These are phyloP conservation scores for Exophiala sp. DNA, from an alignment of 2,329 filamentous ascomycete species.

Conservation along the genomic window DNA sequence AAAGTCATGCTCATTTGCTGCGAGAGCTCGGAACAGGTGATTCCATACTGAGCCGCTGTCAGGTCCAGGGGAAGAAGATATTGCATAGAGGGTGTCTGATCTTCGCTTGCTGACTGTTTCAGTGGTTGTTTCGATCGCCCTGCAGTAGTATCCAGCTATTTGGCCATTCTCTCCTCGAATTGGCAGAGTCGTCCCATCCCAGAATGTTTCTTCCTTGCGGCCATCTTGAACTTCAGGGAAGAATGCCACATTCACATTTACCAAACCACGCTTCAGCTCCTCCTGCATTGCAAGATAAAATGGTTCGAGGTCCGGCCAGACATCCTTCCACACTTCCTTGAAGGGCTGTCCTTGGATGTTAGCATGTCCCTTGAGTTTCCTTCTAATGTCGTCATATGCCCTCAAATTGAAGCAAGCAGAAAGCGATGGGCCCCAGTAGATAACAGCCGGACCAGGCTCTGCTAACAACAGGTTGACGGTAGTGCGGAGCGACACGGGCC, in stretches of 20 bases:
- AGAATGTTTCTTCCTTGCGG: conserved; percentile 44
- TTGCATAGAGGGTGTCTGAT: conserved; percentile 41
- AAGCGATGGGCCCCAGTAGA: conserved; percentile 34
- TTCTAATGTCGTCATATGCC: conserved; percentile 10
- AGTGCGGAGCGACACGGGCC: conserved; percentile 46
- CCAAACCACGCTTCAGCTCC: background rate
- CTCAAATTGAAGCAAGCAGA: conserved; percentile 14
- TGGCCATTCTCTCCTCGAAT: conserved; percentile 39
- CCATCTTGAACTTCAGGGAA: conserved; percentile 31
- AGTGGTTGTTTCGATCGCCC: conserved; percentile 43
- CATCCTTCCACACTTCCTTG: conserved; percentile 16
- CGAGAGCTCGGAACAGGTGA: conserved; percentile 42
- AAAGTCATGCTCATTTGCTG: conserved; percentile 45
- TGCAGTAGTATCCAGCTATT: conserved; percentile 46
- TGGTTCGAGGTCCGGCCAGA: conserved; percentile 11
- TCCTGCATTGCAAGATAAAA: conserved; percentile 10
- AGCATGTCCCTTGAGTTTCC: conserved; percentile 1
- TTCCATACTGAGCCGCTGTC: conserved; percentile 48
- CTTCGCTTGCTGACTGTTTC: conserved; percentile 35
- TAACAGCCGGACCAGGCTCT: conserved; percentile 39
- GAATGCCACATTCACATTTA: conserved; percentile 5
- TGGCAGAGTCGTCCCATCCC: conserved; percentile 46
- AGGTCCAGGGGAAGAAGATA: conserved; percentile 40
- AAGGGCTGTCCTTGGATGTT: conserved; percentile 15
- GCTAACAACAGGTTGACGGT: conserved; percentile 42